A percentile compares a stretch with the other conserved stretches of the same genome.
Evolutionary conservation across 2,329 filamentous ascomycete species (phyloP).

Genomic region (Phaeophleospora eucalypticola): DNA sequence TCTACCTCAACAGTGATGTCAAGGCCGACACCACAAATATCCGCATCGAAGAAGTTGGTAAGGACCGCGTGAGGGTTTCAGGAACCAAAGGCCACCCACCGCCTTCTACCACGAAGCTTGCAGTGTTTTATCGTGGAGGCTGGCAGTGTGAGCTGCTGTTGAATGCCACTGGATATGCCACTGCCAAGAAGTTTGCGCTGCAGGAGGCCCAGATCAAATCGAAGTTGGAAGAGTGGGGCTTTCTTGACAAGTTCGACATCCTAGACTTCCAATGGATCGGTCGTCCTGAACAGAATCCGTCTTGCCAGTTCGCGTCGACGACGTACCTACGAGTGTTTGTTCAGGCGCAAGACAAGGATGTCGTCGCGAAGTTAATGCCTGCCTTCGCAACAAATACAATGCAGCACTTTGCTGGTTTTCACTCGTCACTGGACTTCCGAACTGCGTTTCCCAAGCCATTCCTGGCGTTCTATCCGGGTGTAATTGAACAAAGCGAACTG

Average conservation of each 20-base stretch:
- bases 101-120: conserved; percentile 49
- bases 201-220: conserved; percentile 41
- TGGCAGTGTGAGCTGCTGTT: conserved; percentile 43
- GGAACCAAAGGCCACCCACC: conserved; percentile 44
- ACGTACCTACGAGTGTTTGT: conserved; percentile 40
- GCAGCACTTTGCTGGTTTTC: conserved; percentile 27
- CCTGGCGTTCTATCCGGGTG: conserved; percentile 24
- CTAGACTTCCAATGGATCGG: conserved; percentile 29
- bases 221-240: conserved; percentile 29
- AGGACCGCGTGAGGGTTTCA: conserved; percentile 47
- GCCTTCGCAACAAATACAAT: conserved; percentile 23
- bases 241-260: conserved; percentile 24
- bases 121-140: conserved; percentile 42
- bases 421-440: conserved; percentile 24
- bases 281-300: conserved; percentile 32
- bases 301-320: conserved; percentile 41
- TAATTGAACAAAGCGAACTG: conserved; percentile 21
- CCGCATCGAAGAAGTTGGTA: conserved; percentile 47
- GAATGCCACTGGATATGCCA: conserved; percentile 43
- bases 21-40: conserved; percentile 49
- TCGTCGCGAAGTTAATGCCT: conserved; percentile 19
- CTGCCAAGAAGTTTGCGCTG: conserved; percentile 43
- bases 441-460: conserved; percentile 23
- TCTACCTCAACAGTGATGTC: conserved; percentile 56
- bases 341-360: conserved; percentile 24